Base-by-base conservation (phyloP, 371 early-diverging fungal species). In the Actinomucor elegans region DNA sequence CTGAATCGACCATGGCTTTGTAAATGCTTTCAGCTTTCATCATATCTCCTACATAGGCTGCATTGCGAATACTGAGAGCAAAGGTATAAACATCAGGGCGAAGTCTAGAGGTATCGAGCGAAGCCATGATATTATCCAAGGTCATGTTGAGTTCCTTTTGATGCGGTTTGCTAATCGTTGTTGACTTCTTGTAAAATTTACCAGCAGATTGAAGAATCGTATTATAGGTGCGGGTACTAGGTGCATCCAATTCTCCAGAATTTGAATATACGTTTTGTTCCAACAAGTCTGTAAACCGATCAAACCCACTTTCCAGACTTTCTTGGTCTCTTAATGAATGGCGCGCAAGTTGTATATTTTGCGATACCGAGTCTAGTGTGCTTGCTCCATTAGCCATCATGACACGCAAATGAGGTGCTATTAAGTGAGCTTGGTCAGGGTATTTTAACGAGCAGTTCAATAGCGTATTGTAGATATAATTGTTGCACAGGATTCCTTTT, bases 1-100 rank as follows among this genome's bases (percentile, higher is more conserved):
- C 67, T 1, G 48, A 24, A 12, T 58, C 51, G 6, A 62, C 34
- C 75, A 75, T 71, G 7, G 47, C 18, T 28, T 65, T 61, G 35
- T 64, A 61, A 5, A 63, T 67, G 2, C 32, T 15, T 52, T 71
- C 70, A 2, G 75, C 72, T 10, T 42, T 48, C 4, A 11, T 14
- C 72, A 75, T 69, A n/a, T 75, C 55, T 4, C 54, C 55, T 5
- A 43, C 21, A 26, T 57, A 65, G 9, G 65, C 55, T 11, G 69
- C 69, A 38, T 71, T 71, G 8, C 75, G 69, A 36, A 75, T 58
- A 11, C 41, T 55, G 3, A 64, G 62, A 0, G 70, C 70, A 52
- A 62, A 71, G 6, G 72, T 65, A 15, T 67, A 48, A 1, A 65
- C 20, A 48, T 75, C 70, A 9, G 67, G 67, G 14, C 27, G 48